Base-by-base conservation (phyloP, 2,329 filamentous ascomycete species). In the Fusarium humuli region DNA sequence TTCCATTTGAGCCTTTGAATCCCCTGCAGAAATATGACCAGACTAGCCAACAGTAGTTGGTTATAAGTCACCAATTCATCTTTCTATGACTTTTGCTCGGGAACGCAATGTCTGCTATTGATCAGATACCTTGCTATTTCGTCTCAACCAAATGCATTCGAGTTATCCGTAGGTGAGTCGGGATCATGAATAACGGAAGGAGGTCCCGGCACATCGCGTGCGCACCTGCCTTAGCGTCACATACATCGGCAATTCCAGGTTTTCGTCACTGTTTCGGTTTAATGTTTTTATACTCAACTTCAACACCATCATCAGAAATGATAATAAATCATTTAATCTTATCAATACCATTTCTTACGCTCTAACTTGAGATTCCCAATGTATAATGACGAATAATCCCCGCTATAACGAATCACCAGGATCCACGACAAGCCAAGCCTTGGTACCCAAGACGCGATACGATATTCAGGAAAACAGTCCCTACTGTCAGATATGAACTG, bases 221-320 rank as follows among this genome's bases (percentile, higher is more conserved):
- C 44, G 42, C 53, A 67, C 52, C 53, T 70, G 30, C 67, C 30
- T 57, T 70, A 68, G 62, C 66, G 63, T 70, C 58, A 47, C 53
- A 27, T 70, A 30, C 29, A n/a, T 54, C 22, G 57, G 58, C 61
- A 65, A 42, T 66, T 65, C 34, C 54, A 65, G 50, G 46, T 53
- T 65, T 52, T 42, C 20, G 29, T 47, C 61, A 34, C 46, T 32
- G 30, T 32, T 60, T 60, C 45, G 34, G 23, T 13, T 45, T 27
- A n/a, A 40, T 16, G 7, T 32, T 41, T 44, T 13, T 25, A 10
- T 27, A 11, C 41, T 3, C 49, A 48, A 55, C 45, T 52, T 46
- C 48, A 23, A 9, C 55, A 69, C 65, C 47, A 23, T 69, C 42
- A 23, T 42, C 50, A 52, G 23, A 37, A 20, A 61, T 59, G 27